Conservation (phyloP, 2,329 filamentous ascomycete genomes). For the Botrytis squamosa region DNA sequence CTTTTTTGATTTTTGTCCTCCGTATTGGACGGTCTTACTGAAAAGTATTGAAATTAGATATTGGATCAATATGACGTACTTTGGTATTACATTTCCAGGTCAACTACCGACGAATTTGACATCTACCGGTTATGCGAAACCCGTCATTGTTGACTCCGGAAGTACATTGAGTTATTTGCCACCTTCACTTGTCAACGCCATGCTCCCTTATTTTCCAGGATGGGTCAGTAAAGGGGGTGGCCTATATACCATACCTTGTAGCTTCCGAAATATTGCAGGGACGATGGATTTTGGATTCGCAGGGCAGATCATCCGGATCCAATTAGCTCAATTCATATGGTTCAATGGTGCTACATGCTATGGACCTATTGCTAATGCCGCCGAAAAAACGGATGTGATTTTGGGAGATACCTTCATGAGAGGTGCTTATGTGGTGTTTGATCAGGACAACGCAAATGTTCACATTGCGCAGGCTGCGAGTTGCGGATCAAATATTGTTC, state of each 20-base stretch:
- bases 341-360: constrained; percentile 19
- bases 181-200: constrained; percentile 20
- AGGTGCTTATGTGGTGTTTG: constrained; percentile 29
- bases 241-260: constrained; percentile 24
- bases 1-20: neutral
- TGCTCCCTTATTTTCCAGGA: constrained; percentile 26
- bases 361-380: constrained; percentile 16
- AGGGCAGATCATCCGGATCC: constrained; percentile 24
- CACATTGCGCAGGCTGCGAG: constrained; percentile 26
- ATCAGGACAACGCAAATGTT: constrained; percentile 29
- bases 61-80: constrained; percentile 30
- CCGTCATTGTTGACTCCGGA: constrained; percentile 27
- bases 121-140: neutral
- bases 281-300: constrained; percentile 29
- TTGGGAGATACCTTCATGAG: constrained; percentile 27
- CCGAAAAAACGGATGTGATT: constrained; percentile 14
- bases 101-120: constrained; percentile 8
- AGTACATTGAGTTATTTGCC: constrained; percentile 25
- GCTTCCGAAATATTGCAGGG: constrained; percentile 4
- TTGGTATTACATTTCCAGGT: constrained; percentile 26
- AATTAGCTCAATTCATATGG: constrained; percentile 28
- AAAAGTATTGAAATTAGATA: constrained; percentile 22
- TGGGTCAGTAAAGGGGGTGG: constrained; percentile 23
- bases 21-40: constrained; percentile 3
- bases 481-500: constrained; percentile 27